Evolutionary conservation across 2,329 filamentous ascomycete genomes (phyloP).

Genomic region (Ophiostoma sp.): DNA sequence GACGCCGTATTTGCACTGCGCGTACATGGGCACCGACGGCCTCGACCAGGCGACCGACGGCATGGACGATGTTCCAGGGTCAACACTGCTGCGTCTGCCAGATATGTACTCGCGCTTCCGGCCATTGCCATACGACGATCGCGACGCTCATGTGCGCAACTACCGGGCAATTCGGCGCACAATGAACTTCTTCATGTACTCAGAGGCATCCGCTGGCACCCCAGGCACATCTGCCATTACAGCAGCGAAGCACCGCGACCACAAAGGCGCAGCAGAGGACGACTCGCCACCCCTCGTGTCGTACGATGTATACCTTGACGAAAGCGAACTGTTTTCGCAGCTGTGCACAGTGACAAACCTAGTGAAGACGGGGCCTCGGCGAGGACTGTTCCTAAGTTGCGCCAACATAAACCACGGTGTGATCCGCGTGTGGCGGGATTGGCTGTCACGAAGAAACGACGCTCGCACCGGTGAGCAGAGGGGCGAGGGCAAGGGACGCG

Average conservation of each 20-base stretch:
- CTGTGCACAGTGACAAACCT: constrained; percentile 63
- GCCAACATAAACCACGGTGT: constrained; percentile 63
- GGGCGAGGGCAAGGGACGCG: constrained; percentile 17
- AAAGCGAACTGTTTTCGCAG: constrained; percentile 67
- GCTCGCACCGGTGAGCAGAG: constrained; percentile 19
- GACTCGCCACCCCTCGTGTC: constrained; percentile 36
- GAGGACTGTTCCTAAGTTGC: constrained; percentile 58
- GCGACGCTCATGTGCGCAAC: constrained; percentile 35
- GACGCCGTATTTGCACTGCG: constrained; percentile 62
- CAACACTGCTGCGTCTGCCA: constrained; percentile 42
- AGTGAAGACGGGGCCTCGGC: constrained; percentile 57
- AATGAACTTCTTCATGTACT: constrained; percentile 13
- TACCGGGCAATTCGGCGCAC: constrained; percentile 18
- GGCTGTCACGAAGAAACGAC: constrained; percentile 46
- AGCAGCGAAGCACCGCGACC: neutral
- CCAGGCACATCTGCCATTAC: neutral
- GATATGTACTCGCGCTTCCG: constrained; percentile 65
- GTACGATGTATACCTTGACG: constrained; percentile 60
- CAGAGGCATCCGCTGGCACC: constrained; percentile 24
- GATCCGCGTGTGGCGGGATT: constrained; percentile 65
- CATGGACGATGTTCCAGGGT: constrained; percentile 29
- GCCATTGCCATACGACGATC: constrained; percentile 50
- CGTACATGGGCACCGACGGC: constrained; percentile 59
- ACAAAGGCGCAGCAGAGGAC: constrained; percentile 15
- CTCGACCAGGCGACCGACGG: constrained; percentile 42